phyloP scores from a whole-genome alignment of 371 early-diverging fungal genomes.

The Rhizopus delemar region DNA sequence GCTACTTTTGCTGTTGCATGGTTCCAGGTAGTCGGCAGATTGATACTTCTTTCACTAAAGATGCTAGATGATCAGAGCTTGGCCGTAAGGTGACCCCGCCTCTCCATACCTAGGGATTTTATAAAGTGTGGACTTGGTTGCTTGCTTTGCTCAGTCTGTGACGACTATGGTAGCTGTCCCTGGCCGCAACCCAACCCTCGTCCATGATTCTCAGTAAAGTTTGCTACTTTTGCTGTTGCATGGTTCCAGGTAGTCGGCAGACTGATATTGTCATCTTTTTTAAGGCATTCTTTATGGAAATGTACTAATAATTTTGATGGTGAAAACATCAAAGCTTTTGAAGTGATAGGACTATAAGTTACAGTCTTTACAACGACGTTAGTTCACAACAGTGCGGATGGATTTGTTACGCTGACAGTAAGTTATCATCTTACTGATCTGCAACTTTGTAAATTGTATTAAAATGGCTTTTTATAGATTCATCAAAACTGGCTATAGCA shows the following conservation, averaged over 20 bases:
- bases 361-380: conserved; percentile 18
- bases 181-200: conserved; percentile 21
- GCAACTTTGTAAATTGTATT: conserved; percentile 16
- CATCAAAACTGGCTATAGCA: conserved; percentile 16
- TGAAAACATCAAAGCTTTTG: conserved; percentile 20
- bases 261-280: conserved; percentile 23
- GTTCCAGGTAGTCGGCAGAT: conserved; percentile 25
- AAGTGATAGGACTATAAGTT: conserved; percentile 18
- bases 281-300: conserved; percentile 18
- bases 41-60: conserved; percentile 10
- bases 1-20: conserved; percentile 26
- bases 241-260: conserved; percentile 26
- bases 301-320: conserved; percentile 21
- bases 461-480: conserved; percentile 17
- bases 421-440: conserved; percentile 12
- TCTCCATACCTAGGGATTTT: conserved; percentile 21
- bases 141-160: conserved; percentile 26
- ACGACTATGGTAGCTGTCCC: conserved; percentile 23
- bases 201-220: conserved; percentile 23
- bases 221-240: conserved; percentile 25
- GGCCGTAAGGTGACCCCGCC: conserved; percentile 24
- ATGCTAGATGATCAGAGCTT: conserved; percentile 4
- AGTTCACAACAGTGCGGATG: conserved; percentile 17
- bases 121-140: conserved; percentile 25
- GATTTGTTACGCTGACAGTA: conserved; percentile 17